phyloP scores from a whole-genome alignment of 1,284 basidiomycete genomes.

The Moesziomyces sp. region DNA sequence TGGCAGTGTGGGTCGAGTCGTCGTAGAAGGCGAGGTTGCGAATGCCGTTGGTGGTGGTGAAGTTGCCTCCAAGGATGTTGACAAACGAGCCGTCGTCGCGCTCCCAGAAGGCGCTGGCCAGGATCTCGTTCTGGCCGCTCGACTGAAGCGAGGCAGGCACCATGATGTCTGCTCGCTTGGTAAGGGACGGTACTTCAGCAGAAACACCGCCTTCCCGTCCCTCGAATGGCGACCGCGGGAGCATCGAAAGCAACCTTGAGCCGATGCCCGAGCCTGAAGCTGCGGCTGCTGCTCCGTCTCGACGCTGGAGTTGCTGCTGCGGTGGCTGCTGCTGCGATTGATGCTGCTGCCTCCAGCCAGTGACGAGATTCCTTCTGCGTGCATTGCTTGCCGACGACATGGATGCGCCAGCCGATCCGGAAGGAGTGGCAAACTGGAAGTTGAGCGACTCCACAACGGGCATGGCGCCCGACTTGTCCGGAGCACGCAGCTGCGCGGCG shows the following conservation, averaged over 20 bases:
- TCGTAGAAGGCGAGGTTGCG: conserved; percentile 82
- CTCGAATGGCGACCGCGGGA: conserved; percentile 19
- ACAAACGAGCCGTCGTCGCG: conserved; percentile 73
- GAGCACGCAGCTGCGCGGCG: conserved; percentile 68
- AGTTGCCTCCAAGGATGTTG: conserved; percentile 89
- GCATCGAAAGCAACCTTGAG: conserved; percentile 30
- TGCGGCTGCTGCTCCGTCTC: neutral
- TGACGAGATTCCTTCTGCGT: conserved; percentile 8
- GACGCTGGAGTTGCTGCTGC: conserved; percentile 9
- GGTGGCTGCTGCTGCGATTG: conserved; percentile 7
- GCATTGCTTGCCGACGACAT: conserved; percentile 26
- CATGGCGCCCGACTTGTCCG: conserved; percentile 60
- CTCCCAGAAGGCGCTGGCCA: conserved; percentile 89
- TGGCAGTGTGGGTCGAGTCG: conserved; percentile 69
- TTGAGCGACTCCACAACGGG: conserved; percentile 57
- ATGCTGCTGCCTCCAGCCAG: conserved; percentile 2
- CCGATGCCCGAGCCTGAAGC: conserved; percentile 8
- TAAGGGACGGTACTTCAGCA: conserved; percentile 17
- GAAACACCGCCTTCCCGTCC: neutral
- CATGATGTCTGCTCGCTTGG: conserved; percentile 49
- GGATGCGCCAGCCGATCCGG: conserved; percentile 70
- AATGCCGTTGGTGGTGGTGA: conserved; percentile 74
- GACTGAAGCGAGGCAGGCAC: conserved; percentile 70
- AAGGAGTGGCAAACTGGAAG: conserved; percentile 71
- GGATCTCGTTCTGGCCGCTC: conserved; percentile 79